Evolutionary conservation across 2,329 filamentous ascomycete genomes (phyloP), one percentile per base, ranked within the genome.

Genomic region (Epichloe baconii): DNA sequence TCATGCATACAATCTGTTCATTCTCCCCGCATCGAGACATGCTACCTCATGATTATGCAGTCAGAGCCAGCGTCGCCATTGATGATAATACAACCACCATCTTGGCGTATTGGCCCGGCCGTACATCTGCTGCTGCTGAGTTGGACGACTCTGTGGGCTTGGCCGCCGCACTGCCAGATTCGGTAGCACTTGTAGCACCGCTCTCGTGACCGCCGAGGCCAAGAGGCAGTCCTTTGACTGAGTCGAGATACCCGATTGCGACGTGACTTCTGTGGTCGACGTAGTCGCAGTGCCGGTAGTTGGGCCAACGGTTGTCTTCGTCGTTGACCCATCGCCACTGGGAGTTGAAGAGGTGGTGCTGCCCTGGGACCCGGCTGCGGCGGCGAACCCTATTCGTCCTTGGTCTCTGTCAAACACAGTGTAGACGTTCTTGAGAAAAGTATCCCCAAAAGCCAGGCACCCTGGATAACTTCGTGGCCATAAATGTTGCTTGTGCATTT

Each of bases 351-450:
- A 17, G 12, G 35, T 42, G 12, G 19, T 11, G 17, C 21, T 47
- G 35, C 45, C 44, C 6, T 48, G 35, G 4, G 50, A 38, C 6
- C 42, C 41, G 42, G 54, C 56, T 19, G 53, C 47, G 14, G 47
- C 55, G 19, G 57, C 55, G 19, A 55, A 49, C 23, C 48, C 85
- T 56, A 89, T 79, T 48, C 76, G 77, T 43, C 66, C 68, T 56
- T 80, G 62, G 55, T 91, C 88, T 49, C 79, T 79, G 64, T 95
- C 89, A 63, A 94, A 95, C 23, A 93, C 83, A 1, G 80, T 74
- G 63, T 95, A 95, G 15, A 95, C 88, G 58, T 94, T 95, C 71
- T 94, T 95, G 54, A 95, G 68, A 59, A 95, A 95, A 1, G 85
- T 79, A 57, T 89, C 88, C 2, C 89, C 1, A 95, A 67, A n/a